Evolutionary conservation across 2,329 filamentous ascomycete genomes (phyloP), one percentile per base, ranked within the genome.

Genomic region (Neocucurbitaria cava): DNA sequence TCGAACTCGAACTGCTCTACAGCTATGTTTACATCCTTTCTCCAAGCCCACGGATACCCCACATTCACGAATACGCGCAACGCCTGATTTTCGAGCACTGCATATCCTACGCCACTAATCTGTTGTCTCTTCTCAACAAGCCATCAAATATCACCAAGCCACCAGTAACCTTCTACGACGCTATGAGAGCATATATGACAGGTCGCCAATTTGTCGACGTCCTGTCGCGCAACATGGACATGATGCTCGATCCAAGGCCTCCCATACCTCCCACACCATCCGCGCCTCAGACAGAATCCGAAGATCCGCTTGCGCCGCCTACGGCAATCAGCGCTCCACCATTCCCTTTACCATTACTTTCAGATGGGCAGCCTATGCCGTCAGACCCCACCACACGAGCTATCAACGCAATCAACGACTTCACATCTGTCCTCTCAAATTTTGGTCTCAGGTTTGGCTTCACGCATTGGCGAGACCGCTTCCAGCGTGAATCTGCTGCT

Each of bases 1-100:
- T 97, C 69, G 89, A 95, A 59, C 85, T 96, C 15, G 95, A 99
- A 71, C 78, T 96, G 38, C 85, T 94, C 42, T 98, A 96, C 78
- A 96, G 91, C 69, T 95, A 92, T 65, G 89, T 96, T 21, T 92
- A 97, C 73, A 90, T 94, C 52, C 83, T 97, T 7, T 92, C 92
- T 0, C 91, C 92, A 0, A 93, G 89, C 31, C 86, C 87, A 1
- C 83, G 89, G 41, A 87, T 90, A 3, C 90, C 91, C 0, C 81
- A 85, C 20, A 87, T 93, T 45, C 88, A 87, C 3, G 85, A 91
- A 41, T 92, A 94, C 70, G 89, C 88, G 33, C 90, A 92, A 57
- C 82, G 87, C 26, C 81, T 96, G 21, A 90, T 96, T 36, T 96
- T 96, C 72, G 92, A 96, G 71, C 89, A 95, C 68, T 88, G 88